Base-by-base conservation (phyloP, 345 rosid genomes). In the Microthlaspi erraticum region DNA sequence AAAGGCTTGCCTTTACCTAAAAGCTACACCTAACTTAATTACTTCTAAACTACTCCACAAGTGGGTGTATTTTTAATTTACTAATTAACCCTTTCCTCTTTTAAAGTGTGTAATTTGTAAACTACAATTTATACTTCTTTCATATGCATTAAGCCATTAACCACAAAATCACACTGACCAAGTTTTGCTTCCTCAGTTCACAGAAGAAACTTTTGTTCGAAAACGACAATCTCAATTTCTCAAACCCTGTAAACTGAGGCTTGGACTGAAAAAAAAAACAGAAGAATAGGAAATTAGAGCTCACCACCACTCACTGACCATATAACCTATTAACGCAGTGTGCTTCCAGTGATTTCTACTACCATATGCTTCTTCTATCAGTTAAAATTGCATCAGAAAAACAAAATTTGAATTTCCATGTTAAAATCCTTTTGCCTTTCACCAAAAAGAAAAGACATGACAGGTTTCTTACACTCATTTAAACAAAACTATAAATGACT, bases 1-100 rank as follows among this genome's bases (percentile, higher is more conserved):
- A 63, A 72, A 70, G 68, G 53, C 75, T 8, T 92, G 77, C 86
- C 91, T 43, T 56, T 53, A 80, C 92, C 98, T 7, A 29, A 76
- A 39, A 86, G 72, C 43, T 89, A 85, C 86, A 77, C 74, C 65
- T 74, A 74, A 62, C 33, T 54, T 12, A 14, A 19, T 60, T 31
- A 39, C 26, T 23, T 23, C 2, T 2, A 23, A 0, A 31, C 37
- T 37, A 48, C 43, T 33, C 37, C 34, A 73, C 31, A 50, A 42
- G 19, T 58, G 54, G 37, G 55, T 66, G 61, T 32, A 59, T 11
- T 11, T 42, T 66, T 60, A 50, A 59, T 66, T 33, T 43, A 7
- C 38, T 74, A 74, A 67, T 74, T 74, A 60, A 74, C 78, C 68
- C 78, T 67, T 74, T 36, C 63, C 18, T 43, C 6, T 18, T 39